Evolutionary conservation across 2,329 filamentous ascomycete genomes (phyloP), one percentile per base, ranked within the genome.

Genomic region (Aspergillus sp.): DNA sequence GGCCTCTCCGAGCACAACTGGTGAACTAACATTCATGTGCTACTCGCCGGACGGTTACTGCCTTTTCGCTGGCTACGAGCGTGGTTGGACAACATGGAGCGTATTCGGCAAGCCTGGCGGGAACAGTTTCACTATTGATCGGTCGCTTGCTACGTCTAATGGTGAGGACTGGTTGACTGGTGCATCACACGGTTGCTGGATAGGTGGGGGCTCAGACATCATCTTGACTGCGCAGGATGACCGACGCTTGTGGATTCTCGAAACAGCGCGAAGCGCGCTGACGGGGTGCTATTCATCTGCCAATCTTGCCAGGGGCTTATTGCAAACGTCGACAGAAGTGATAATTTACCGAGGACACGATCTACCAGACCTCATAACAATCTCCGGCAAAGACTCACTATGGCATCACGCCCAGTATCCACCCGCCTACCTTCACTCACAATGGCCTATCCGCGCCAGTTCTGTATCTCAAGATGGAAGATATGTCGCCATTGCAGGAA

Each of bases 31-130:
- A 2, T 89, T 87, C 30, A 75, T 99, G 63, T 86, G 78, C 59
- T 99, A 96, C 77, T 97, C 95, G 1, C 92, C 93, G 0, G 95
- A 99, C 72, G 95, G 95, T 17, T 97, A 98, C 73, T 96, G 93
- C 71, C 82, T 99, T 8, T 97, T 99, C 74, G 92, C 89, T 43
- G 95, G 93, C 1, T 98, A 93, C 69, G 88, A 95, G 67, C 87
- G 88, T 57, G 96, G 95, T 0, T 99, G 95, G 95, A 89, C 90
- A 4, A 93, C 88, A 47, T 99, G 93, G 93, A 98, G 93, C 71
- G 95, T 98, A 38, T 99, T 96, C 74, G 95, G 95, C 34, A 97
- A 96, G 73, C 83, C 89, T 2, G 88, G 92, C 13, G 92, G 89
- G 55, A 91, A 86, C 65, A 96, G 91, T 69, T 98, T 98, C 71